A percentile compares a stretch with the other conserved stretches of the same genome.
Evolutionary conservation across 495 filamentous ascomycete species (phyloP).

Genomic region (Neurospora terricola): DNA sequence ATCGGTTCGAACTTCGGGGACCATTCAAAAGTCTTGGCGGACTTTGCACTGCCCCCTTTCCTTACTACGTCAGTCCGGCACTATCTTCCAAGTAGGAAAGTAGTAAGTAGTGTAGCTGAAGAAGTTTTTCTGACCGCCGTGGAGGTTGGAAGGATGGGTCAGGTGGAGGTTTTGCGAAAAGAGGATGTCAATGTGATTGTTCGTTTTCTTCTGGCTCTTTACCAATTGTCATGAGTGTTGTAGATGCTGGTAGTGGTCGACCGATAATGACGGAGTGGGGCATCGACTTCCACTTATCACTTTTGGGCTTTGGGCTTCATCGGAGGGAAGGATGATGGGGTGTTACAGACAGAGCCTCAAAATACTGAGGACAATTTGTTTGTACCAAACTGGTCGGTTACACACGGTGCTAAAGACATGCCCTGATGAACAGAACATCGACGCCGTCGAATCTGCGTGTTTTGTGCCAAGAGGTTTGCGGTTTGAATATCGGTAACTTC

Average conservation of each 20-base stretch:
- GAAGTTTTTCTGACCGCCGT: neutral
- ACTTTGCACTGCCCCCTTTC: neutral
- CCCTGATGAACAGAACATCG: neutral
- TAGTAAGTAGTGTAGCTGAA: neutral
- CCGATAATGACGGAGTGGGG: neutral
- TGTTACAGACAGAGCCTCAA: neutral
- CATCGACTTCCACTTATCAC: neutral
- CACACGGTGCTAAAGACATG: neutral
- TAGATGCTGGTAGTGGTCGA: neutral
- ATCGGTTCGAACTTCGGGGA: neutral
- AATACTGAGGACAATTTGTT: neutral
- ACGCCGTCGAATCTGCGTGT: neutral
- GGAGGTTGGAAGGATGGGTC: neutral
- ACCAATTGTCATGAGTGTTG: neutral
- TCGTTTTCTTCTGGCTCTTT: neutral
- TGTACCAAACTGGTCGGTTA: neutral
- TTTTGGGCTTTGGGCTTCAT: neutral
- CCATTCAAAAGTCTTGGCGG: neutral
- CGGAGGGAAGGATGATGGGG: neutral
- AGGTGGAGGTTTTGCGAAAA: neutral
- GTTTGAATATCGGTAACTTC: neutral
- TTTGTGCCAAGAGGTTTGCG: neutral
- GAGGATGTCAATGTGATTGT: neutral
- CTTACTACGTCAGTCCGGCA: neutral
- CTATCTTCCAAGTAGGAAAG: slow-evolving; percentile 1